Evolutionary conservation across 768 basidiomycete species (phyloP).

Genomic region (Agrocybe pediades): DNA sequence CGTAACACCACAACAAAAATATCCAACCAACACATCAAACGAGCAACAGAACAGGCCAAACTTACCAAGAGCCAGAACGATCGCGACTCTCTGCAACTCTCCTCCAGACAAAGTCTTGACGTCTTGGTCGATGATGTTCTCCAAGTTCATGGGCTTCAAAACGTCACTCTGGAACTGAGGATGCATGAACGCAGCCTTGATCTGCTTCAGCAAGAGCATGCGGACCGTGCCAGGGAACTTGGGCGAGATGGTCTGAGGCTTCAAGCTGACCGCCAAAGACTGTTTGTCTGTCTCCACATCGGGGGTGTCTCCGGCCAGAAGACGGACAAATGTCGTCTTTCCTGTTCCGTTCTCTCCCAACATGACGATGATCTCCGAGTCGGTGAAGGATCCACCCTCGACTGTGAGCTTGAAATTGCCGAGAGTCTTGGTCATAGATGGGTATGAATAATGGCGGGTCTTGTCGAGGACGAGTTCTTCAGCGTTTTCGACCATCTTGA

Average conservation of each 20-base stretch:
- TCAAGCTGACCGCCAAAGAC: constrained; percentile 86
- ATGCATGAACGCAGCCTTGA: constrained; percentile 96
- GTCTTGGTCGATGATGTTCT: constrained; percentile 95
- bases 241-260: constrained; percentile 98
- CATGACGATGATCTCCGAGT: constrained; percentile 99
- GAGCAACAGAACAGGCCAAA: background rate
- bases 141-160: constrained; percentile 95
- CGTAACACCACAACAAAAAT: background rate
- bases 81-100: constrained; percentile 97
- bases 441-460: constrained; percentile 89
- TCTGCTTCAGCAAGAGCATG: constrained; percentile 91
- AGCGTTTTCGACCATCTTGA: constrained; percentile 97
- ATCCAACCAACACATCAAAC: background rate
- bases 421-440: constrained; percentile 95
- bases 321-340: constrained; percentile 96
- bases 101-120: constrained; percentile 98
- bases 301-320: constrained; percentile 91
- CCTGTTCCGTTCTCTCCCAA: constrained; percentile 99
- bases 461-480: constrained; percentile 89
- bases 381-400: constrained; percentile 89
- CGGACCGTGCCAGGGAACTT: constrained; percentile 98
- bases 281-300: constrained; percentile 84
- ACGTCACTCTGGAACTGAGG: constrained; percentile 99
- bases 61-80: constrained; percentile 86
- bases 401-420: constrained; percentile 96